phyloP scores from a whole-genome alignment of 768 basidiomycete species.

The Macrolepiota dolichaula region DNA sequence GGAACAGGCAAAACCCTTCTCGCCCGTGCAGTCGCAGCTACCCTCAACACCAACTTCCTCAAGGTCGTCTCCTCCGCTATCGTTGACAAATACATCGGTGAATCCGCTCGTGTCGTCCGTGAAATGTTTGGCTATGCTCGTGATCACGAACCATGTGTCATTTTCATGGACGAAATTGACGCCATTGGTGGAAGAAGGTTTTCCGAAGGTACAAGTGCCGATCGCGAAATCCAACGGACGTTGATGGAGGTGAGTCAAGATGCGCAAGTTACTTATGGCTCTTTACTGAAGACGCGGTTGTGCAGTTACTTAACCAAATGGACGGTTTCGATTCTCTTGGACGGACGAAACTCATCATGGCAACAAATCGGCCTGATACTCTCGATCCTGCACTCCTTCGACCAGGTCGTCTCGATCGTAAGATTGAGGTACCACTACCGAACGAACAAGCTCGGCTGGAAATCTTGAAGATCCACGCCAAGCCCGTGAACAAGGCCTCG shows the following conservation, averaged over 20 bases:
- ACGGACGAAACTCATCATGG: slow-evolving; percentile 96
- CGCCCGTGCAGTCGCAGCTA: slow-evolving; percentile 94
- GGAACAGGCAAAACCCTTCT: slow-evolving; percentile 96
- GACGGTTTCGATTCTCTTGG: slow-evolving; percentile 99
- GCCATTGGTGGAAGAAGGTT: slow-evolving; percentile 88
- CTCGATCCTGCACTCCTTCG: slow-evolving; percentile 95
- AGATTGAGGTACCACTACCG: slow-evolving; percentile 96
- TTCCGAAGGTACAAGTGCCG: slow-evolving; percentile 96
- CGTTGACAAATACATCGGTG: slow-evolving; percentile 98
- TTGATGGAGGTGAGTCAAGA: slow-evolving; percentile 77
- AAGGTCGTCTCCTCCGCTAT: slow-evolving; percentile 99
- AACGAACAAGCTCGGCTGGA: slow-evolving; percentile 96
- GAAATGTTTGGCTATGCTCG: slow-evolving; percentile 99
- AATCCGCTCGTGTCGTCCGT: slow-evolving; percentile 91
- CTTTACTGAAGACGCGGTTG: background rate
- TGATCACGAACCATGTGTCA: slow-evolving; percentile 98
- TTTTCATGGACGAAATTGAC: slow-evolving; percentile 98
- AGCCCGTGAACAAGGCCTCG: slow-evolving; percentile 89
- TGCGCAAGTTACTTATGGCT: background rate
- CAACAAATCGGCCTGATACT: slow-evolving; percentile 98
- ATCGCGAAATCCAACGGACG: slow-evolving; percentile 97
- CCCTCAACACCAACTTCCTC: slow-evolving; percentile 92
- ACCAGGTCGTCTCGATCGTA: slow-evolving; percentile 93
- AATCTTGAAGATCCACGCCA: slow-evolving; percentile 96
- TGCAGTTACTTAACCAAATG: slow-evolving; percentile 95